Conservation (phyloP, 1,284 basidiomycete genomes). For the Ceratobasidium sp. region DNA sequence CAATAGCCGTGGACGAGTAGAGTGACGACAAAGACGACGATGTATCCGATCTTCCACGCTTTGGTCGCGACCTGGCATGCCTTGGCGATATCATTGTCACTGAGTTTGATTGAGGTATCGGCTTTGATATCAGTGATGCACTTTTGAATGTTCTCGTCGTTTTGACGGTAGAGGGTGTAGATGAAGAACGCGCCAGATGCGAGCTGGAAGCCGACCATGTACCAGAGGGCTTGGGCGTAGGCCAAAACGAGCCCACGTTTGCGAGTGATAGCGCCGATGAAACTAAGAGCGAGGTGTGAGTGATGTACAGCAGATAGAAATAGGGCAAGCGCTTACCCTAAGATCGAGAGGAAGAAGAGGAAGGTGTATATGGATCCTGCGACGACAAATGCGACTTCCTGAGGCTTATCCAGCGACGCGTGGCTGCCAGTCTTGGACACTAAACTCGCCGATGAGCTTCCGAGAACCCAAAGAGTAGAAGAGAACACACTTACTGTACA, state of each 20-base stretch:
- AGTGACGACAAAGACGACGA: conserved; percentile 62
- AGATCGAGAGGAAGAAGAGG: conserved; percentile 18
- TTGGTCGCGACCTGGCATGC: conserved; percentile 66
- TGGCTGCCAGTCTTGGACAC: conserved; percentile 10
- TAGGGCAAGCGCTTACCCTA: conserved; percentile 40
- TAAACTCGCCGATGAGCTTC: background rate
- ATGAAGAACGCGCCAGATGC: conserved; percentile 66
- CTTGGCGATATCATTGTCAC: conserved; percentile 58
- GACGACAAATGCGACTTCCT: conserved; percentile 41
- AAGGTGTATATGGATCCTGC: conserved; percentile 19
- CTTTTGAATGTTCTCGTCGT: conserved; percentile 55
- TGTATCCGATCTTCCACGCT: conserved; percentile 53
- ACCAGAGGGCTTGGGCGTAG: conserved; percentile 64
- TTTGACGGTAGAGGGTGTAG: conserved; percentile 65
- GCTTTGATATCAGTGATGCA: conserved; percentile 26
- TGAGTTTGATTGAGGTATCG: background rate
- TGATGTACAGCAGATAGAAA: background rate
- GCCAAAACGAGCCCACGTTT: conserved; percentile 71
- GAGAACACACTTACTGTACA: background rate
- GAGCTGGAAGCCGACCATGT: conserved; percentile 71
- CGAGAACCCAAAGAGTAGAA: background rate
- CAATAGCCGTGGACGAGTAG: conserved; percentile 5
- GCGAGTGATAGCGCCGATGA: conserved; percentile 71
- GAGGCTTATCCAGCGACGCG: conserved; percentile 21
- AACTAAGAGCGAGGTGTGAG: conserved; percentile 58